Conservation (phyloP, 495 filamentous ascomycete species). For the Apodospora peruviana region DNA sequence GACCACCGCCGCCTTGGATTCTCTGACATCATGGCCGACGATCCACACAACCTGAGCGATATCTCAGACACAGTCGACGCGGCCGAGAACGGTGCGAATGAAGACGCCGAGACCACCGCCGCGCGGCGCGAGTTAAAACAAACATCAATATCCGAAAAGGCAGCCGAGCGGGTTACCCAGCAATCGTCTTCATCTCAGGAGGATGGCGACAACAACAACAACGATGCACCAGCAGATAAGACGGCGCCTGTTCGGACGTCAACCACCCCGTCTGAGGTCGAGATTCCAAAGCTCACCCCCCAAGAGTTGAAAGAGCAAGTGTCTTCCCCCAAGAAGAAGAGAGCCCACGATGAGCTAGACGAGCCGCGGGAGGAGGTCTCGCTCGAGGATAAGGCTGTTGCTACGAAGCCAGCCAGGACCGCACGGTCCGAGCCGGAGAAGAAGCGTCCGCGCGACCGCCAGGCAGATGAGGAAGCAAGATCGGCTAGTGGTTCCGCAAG, state of each 20-base stretch:
- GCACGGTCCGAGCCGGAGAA: slow-evolving; percentile 50
- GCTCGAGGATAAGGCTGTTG: slow-evolving; percentile 26
- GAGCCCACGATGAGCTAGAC: slow-evolving; percentile 48
- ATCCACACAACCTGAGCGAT: slow-evolving; percentile 28
- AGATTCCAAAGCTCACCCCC: slow-evolving; percentile 21
- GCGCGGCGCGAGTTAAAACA: slow-evolving; percentile 51
- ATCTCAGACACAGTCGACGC: slow-evolving; percentile 22
- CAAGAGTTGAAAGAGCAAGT: slow-evolving; percentile 39
- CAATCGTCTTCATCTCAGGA: slow-evolving; percentile 12
- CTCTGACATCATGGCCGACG: slow-evolving; percentile 32
- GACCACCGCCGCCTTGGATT: no score
- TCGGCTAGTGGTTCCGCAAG: no score
- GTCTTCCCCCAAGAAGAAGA: slow-evolving; percentile 53
- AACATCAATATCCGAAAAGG: slow-evolving; percentile 47
- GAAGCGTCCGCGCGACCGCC: slow-evolving; percentile 45
- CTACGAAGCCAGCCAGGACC: slow-evolving; percentile 26
- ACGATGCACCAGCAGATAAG: slow-evolving; percentile 19
- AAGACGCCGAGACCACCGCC: slow-evolving; percentile 51
- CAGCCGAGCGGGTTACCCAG: slow-evolving; percentile 10
- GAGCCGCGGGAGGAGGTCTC: slow-evolving; percentile 31
- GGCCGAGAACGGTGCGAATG: slow-evolving; percentile 24
- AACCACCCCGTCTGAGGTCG: slow-evolving; percentile 11
- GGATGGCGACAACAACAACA: slow-evolving; percentile 20
- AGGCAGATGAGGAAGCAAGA: slow-evolving; percentile 2
- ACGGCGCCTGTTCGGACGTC: not conserved